Evolutionary conservation across 176 grass and related monocot species (phyloP).

Genomic region (Paspalum vaginatum): DNA sequence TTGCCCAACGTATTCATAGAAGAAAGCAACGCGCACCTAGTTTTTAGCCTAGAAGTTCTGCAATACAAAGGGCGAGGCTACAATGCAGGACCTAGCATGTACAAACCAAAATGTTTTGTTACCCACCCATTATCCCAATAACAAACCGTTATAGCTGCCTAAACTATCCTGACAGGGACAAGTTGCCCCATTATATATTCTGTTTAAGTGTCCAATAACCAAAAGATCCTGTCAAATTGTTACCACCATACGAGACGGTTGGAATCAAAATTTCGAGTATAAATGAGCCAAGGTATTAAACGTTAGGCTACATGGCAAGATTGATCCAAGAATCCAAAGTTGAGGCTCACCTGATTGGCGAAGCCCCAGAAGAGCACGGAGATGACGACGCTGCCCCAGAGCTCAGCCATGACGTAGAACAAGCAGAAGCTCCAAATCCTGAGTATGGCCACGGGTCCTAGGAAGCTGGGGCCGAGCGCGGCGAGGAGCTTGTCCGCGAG

Average conservation of each 20-base stretch:
- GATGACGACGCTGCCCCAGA: slow-evolving; percentile 91
- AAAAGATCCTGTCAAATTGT: neutral
- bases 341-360: slow-evolving; percentile 67
- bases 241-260: neutral
- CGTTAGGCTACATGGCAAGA: neutral
- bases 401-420: slow-evolving; percentile 96
- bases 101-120: slow-evolving; percentile 6
- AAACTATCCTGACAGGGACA: slow-evolving; percentile 22
- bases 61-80: neutral
- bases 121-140: slow-evolving; percentile 13
- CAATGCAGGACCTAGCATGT: slow-evolving; percentile 4
- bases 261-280: neutral
- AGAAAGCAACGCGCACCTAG: slow-evolving; percentile 36
- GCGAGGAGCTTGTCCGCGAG: slow-evolving; percentile 75
- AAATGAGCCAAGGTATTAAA: neutral
- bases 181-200: neutral
- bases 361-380: slow-evolving; percentile 95
- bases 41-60: neutral
- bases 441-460: slow-evolving; percentile 71
- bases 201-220: neutral
- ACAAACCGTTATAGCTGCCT: neutral
- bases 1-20: neutral
- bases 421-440: slow-evolving; percentile 94
- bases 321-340: slow-evolving; percentile 2
- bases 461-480: slow-evolving; percentile 74